Evolutionary conservation across 2,329 filamentous ascomycete genomes (phyloP).

Genomic region (Penicillium sp.): DNA sequence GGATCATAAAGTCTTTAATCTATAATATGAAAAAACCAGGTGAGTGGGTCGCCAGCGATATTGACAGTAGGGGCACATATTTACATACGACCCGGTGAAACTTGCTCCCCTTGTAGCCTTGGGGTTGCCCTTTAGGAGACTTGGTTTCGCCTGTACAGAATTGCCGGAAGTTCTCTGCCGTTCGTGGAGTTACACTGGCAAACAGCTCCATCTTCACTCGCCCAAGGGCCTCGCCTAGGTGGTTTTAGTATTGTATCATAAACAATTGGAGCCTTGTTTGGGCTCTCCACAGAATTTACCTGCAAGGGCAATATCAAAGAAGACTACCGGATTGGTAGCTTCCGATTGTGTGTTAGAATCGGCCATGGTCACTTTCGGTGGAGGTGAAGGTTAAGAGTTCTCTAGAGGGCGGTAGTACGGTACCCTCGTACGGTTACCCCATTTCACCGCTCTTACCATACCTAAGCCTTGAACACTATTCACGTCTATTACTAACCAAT

Average conservation of each 20-base stretch:
- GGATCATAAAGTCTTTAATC: constrained; percentile 97
- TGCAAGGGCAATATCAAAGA: constrained; percentile 54
- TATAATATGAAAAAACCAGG: constrained; percentile 43
- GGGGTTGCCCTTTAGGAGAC: constrained; percentile 73
- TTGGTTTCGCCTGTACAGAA: constrained; percentile 95
- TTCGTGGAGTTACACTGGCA: constrained; percentile 79
- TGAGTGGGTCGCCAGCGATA: constrained; percentile 1
- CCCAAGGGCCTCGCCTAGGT: constrained; percentile 77
- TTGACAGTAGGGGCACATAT: not conserved
- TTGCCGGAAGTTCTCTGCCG: constrained; percentile 94
- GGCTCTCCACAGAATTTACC: constrained; percentile 44
- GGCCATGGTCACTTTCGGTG: constrained; percentile 10
- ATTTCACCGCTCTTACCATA: not conserved
- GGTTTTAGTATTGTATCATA: not conserved
- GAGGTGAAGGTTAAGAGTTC: not conserved
- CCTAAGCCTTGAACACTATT: too few relatives aligned
- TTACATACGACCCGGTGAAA: constrained; percentile 85
- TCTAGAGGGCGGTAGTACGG: too few relatives aligned
- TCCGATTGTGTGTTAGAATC: constrained; percentile 9
- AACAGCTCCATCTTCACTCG: constrained; percentile 91
- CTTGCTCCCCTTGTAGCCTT: constrained; percentile 93
- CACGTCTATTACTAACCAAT: too few relatives aligned
- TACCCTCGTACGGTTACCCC: too few relatives aligned
- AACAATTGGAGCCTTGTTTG: not conserved
- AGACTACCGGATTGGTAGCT: constrained; percentile 50